Conservation (phyloP, 2,329 filamentous ascomycete genomes). For the Fusarium pininemorale region DNA sequence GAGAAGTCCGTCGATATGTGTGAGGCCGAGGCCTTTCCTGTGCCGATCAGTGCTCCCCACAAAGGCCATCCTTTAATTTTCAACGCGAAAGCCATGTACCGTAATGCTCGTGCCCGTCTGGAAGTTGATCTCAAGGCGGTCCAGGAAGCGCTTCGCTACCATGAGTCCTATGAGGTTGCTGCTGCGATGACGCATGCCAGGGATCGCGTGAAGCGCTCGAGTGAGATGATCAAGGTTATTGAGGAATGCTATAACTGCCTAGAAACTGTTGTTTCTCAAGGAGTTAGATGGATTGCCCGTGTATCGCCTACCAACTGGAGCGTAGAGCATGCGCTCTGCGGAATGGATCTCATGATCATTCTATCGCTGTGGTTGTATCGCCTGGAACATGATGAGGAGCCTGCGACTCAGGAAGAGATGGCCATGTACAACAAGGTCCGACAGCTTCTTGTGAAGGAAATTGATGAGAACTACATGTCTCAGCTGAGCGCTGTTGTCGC, state of each 20-base stretch:
- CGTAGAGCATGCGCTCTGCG: conserved; percentile 95
- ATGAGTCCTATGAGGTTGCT: conserved; percentile 96
- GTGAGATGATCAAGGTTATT: conserved; percentile 98
- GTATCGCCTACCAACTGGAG: conserved; percentile 99
- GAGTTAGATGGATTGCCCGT: conserved; percentile 97
- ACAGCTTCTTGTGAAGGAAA: conserved; percentile 89
- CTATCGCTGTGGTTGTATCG: conserved; percentile 98
- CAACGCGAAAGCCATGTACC: conserved; percentile 97
- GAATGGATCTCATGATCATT: conserved; percentile 97
- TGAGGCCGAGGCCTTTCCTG: conserved; percentile 87
- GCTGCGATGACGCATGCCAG: conserved; percentile 95
- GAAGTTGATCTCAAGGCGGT: conserved; percentile 96
- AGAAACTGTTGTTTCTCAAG: conserved; percentile 92
- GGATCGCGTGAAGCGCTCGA: conserved; percentile 91
- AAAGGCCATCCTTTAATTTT: conserved; percentile 96
- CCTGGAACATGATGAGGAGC: conserved; percentile 98
- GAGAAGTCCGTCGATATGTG: conserved; percentile 94
- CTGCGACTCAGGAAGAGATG: conserved; percentile 82
- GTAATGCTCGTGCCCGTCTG: conserved; percentile 89
- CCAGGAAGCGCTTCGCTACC: conserved; percentile 95
- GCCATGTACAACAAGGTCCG: conserved; percentile 94
- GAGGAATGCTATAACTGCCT: conserved; percentile 98
- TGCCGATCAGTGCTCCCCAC: conserved; percentile 92
- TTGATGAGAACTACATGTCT: conserved; percentile 80
- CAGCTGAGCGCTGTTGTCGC: conserved; percentile 96